These are phyloP conservation scores for Phytopythium chamaehyphon DNA, from an alignment of 352 stramenopile species.

Conservation along the genomic window DNA sequence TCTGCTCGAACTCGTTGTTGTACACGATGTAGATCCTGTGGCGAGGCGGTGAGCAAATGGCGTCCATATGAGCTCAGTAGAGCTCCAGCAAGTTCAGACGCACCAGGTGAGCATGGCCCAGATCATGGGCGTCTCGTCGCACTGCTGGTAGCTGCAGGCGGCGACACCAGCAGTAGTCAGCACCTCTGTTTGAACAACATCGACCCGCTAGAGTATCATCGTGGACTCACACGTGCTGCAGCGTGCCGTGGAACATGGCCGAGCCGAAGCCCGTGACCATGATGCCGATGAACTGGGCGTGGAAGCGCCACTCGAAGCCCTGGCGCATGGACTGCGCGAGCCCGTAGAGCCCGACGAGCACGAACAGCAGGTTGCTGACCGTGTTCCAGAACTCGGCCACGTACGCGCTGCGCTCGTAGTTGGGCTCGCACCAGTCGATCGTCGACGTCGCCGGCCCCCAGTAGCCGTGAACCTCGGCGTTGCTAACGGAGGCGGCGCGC, in stretches of 20 bases:
- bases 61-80: no score
- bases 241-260: conserved; percentile 82
- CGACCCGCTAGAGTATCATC: not conserved
- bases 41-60: no score
- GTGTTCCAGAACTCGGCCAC: conserved; percentile 90
- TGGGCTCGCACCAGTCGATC: conserved; percentile 86
- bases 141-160: conserved; percentile 54
- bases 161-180: not conserved
- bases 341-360: conserved; percentile 70
- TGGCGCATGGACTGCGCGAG: conserved; percentile 57
- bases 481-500: not conserved
- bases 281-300: conserved; percentile 65
- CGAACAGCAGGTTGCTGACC: conserved; percentile 75
- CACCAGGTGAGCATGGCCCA: conserved; percentile 76
- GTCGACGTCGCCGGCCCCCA: conserved; percentile 73
- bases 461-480: no score
- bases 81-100: not conserved
- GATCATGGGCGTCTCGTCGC: conserved; percentile 84
- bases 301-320: conserved; percentile 75
- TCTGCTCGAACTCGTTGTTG: conserved; percentile 58
- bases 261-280: conserved; percentile 82
- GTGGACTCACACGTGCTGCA: conserved; percentile 52
- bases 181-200: no score
- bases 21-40: conserved; percentile 80
- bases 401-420: conserved; percentile 78